Evolutionary conservation across 805 yeast genomes (phyloP), one percentile per base, ranked within the genome.

Genomic region (Monosporozyma servazzii): DNA sequence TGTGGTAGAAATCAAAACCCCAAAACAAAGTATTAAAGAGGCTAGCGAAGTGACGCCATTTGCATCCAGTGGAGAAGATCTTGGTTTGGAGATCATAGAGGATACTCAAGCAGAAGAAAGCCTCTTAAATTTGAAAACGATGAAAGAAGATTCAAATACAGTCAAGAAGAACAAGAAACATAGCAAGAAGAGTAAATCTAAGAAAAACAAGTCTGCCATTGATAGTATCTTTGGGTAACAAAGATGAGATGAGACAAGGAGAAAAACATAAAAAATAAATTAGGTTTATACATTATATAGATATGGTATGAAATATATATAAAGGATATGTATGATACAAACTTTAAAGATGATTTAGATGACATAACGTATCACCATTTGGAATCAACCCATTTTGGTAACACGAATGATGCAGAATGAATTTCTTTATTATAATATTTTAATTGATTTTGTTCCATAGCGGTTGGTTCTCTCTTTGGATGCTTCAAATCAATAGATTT

Each of bases 341-440:
- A 18, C 41, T 17, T 37, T 37, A 17, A 8, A 7, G 7, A 5
- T n/a, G 2, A 15, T 29, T 29, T 44, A 21, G 10, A 18, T 33
- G 17, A 20, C 3, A 18, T 11, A 8, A n/a, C 15, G 11, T 37
- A 20, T 39, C 60, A 59, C n/a, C 62, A 51, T 27, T 65, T 61
- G 23, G 66, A 66, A 47, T 75, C 70, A 0, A 93, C 95, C 88
- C 91, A 86, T 41, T 80, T 80, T 27, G 96, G 96, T 51, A 88
- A 70, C 29, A 87, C 79, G 64, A 86, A 88, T 45, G 91, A 76
- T 3, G 90, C 81, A 53, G 71, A 68, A 69, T 88, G 96, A 44
- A 88, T 79, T 43, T 70, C 71, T 29, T 75, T 62, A 60, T 78
- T 84, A 71, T 88, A 88, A 67, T 88, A 88, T 59, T 70, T 75